Conservation (phyloP, 495 filamentous ascomycete genomes). For the Parmelia sp. region DNA sequence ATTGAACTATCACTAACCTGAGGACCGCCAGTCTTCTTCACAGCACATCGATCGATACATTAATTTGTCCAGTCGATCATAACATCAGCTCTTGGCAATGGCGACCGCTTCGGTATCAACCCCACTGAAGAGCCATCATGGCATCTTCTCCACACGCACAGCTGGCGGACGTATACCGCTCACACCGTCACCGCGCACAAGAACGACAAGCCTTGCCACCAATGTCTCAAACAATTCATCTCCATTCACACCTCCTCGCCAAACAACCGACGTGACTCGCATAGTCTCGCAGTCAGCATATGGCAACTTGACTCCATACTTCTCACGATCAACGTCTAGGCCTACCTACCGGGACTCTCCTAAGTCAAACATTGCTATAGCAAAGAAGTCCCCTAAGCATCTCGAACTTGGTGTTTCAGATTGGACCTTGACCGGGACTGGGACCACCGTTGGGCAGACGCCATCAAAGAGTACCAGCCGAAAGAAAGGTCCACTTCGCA, state of each 20-base stretch:
- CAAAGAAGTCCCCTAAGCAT: slow-evolving; percentile 61
- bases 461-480: slow-evolving; percentile 62
- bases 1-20: slow-evolving; percentile 31
- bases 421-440: slow-evolving; percentile 81
- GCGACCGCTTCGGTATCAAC: slow-evolving; percentile 83
- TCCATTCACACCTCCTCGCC: slow-evolving; percentile 72
- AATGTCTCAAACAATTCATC: slow-evolving; percentile 52
- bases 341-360: slow-evolving; percentile 63
- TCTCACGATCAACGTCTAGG: slow-evolving; percentile 60
- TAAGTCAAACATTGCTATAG: slow-evolving; percentile 88
- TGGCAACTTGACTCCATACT: slow-evolving; percentile 65
- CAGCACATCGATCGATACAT: slow-evolving; percentile 41
- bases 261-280: slow-evolving; percentile 46
- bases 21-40: slow-evolving; percentile 13
- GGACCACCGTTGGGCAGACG: slow-evolving; percentile 58
- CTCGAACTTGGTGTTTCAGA: slow-evolving; percentile 92
- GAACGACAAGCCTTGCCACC: slow-evolving; percentile 42
- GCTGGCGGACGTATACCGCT: slow-evolving; percentile 91
- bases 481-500: slow-evolving; percentile 53
- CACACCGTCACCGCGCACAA: slow-evolving; percentile 77
- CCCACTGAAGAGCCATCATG: slow-evolving; percentile 86
- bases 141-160: slow-evolving; percentile 85
- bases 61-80: slow-evolving; percentile 39
- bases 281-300: slow-evolving; percentile 62
- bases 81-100: slow-evolving; percentile 53